A percentile compares a stretch with the other conserved stretches of the same genome.
These are phyloP conservation scores for Microdochium paspali DNA, from an alignment of 2,329 filamentous ascomycete genomes.

Conservation along the genomic window DNA sequence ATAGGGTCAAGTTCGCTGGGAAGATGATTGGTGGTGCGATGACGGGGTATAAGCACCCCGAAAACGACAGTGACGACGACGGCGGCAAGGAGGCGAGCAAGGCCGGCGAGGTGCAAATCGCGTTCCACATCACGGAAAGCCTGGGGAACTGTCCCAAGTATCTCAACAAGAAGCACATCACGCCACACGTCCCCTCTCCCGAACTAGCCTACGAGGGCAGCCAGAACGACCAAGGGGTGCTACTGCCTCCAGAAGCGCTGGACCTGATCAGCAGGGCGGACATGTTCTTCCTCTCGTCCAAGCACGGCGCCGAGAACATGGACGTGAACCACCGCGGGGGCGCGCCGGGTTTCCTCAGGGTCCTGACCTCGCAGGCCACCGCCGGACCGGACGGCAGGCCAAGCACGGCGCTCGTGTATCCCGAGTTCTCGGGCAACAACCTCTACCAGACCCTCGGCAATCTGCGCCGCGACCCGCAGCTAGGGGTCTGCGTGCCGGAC, in stretches of 20 bases:
- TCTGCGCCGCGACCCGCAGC: slow-evolving; percentile 52
- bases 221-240: slow-evolving; percentile 10
- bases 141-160: slow-evolving; percentile 86
- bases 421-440: slow-evolving; percentile 78
- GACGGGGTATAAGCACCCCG: background rate
- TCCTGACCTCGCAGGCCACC: too few relatives aligned
- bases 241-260: slow-evolving; percentile 43
- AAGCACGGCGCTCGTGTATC: slow-evolving; percentile 54
- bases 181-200: slow-evolving; percentile 42
- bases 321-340: slow-evolving; percentile 80
- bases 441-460: slow-evolving; percentile 81
- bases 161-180: slow-evolving; percentile 62
- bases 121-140: slow-evolving; percentile 61
- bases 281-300: slow-evolving; percentile 69
- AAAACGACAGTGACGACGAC: slow-evolving; percentile 19
- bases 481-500: slow-evolving; percentile 65
- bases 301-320: slow-evolving; percentile 55
- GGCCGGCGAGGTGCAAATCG: slow-evolving; percentile 38
- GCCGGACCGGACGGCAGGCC: slow-evolving; percentile 42
- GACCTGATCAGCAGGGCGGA: slow-evolving; percentile 56
- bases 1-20: slow-evolving; percentile 66
- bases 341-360: slow-evolving; percentile 60
- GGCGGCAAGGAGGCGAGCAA: background rate
- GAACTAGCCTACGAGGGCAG: slow-evolving; percentile 19
- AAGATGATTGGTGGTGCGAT: slow-evolving; percentile 56